Conservation (phyloP, 2,329 filamentous ascomycete species). For the Metarhizium brunneum region DNA sequence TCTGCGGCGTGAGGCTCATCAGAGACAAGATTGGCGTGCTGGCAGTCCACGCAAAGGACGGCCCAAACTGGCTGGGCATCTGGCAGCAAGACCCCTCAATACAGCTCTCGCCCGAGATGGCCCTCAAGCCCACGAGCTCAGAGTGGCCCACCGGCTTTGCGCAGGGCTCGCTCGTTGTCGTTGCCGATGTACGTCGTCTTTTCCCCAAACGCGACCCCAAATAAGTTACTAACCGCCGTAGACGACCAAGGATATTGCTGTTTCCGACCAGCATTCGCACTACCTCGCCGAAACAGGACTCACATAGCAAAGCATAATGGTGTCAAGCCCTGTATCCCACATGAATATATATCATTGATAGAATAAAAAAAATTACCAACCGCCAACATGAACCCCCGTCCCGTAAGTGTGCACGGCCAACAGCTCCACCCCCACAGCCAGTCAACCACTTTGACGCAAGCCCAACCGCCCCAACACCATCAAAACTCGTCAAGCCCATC, state of each 20-base stretch:
- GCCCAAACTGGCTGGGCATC: constrained; percentile 3
- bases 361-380: no score
- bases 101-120: not conserved
- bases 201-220: not conserved
- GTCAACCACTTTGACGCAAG: not conserved
- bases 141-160: constrained; percentile 1
- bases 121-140: not conserved
- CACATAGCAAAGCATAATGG: not conserved
- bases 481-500: not conserved
- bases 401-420: not conserved
- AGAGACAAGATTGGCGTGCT: constrained; percentile 5
- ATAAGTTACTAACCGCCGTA: not conserved
- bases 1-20: constrained; percentile 5
- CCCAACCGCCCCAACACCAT: no score
- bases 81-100: constrained; percentile 6
- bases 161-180: constrained; percentile 2
- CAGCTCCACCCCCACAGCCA: not conserved
- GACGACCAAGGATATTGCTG: constrained; percentile 14
- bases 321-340: not conserved
- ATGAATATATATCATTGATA: no score
- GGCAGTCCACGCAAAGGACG: constrained; percentile 6
- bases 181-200: constrained; percentile 6
- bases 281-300: not conserved
- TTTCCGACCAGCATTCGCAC: constrained; percentile 2
- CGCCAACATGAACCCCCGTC: not conserved